These are phyloP conservation scores for Curvularia sp. DNA, from an alignment of 2,329 filamentous ascomycete species.

Conservation along the genomic window DNA sequence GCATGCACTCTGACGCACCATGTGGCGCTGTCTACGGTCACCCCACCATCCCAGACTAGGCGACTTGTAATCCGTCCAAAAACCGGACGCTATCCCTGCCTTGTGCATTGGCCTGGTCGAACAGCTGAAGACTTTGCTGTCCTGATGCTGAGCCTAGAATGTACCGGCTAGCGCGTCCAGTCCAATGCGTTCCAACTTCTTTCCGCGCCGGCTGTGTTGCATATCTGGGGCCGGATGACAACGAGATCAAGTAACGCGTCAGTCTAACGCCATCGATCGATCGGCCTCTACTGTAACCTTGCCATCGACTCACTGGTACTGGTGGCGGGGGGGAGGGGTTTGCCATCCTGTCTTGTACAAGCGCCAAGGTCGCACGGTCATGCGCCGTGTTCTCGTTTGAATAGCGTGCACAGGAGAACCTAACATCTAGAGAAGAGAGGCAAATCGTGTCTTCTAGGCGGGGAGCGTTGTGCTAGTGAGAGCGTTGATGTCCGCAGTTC, in stretches of 20 bases:
- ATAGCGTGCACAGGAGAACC: background rate
- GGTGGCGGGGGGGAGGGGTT: background rate
- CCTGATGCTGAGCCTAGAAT: background rate
- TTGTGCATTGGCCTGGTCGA: conserved; percentile 9
- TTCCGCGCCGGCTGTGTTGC: background rate
- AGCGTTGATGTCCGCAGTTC: conserved; percentile 18
- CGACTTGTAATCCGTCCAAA: conserved; percentile 29
- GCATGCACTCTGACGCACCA: conserved; percentile 51
- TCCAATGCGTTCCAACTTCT: conserved; percentile 15
- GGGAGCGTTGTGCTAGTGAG: conserved; percentile 20
- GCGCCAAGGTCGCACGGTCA: background rate
- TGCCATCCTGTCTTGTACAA: background rate
- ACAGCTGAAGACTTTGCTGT: background rate
- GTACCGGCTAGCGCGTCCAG: conserved; percentile 3
- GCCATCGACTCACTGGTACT: background rate
- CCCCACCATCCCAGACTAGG: conserved; percentile 31
- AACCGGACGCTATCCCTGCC: conserved; percentile 46
- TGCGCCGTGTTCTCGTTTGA: background rate
- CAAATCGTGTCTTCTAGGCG: background rate
- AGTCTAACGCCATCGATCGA: conserved; percentile 13
- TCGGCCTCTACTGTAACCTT: too few relatives aligned
- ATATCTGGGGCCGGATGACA: conserved; percentile 1
- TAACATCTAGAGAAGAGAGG: background rate
- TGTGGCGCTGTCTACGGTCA: conserved; percentile 35
- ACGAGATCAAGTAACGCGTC: conserved; percentile 14